Evolutionary conservation across 495 filamentous ascomycete genomes (phyloP), one percentile per base, ranked within the genome.

Genomic region (Darksidea phi): DNA sequence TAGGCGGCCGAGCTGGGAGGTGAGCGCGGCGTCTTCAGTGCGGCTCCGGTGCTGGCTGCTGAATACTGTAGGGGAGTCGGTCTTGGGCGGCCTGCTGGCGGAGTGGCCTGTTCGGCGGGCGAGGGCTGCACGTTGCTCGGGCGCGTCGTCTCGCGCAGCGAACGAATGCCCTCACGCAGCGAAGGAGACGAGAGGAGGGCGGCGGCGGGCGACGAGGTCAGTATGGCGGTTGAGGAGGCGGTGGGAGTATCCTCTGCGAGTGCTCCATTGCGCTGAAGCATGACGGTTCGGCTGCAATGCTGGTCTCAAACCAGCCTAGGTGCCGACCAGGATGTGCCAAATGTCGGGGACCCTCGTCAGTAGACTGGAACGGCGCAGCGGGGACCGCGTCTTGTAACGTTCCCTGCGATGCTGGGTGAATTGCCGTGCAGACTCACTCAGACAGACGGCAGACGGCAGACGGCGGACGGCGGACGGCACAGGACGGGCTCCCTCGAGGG

Each of bases 141-240:
- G 42, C 38, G 47, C 51, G 59, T 46, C 25, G 59, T 48, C 59
- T 67, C 64, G 65, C 65, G 65, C 51, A 68, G 65, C 28, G 51
- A 34, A 8, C 65, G 55, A 38, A 61, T 53, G 61, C 51, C 60
- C 28, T 64, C 65, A 17, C 54, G 52, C 34, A 64, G 54, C n/a
- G 65, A 60, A 1, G 60, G 50, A 20, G 59, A 20, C 41, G 41
- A 43, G 41, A 20, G 41, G 41, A 54, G 50, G 55, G 51, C 0
- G 26, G 42, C 8, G 50, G 57, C 38, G 15, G 57, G 49, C 12
- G 51, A 20, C 21, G 57, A 55, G 7, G 46, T 24, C 41, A 43
- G 41, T 15, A 43, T 20, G 18, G 41, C 41, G 18, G 41, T 43
- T 20, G 41, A 43, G 41, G 41, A 6, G 41, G 51, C 13, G 45